Evolutionary conservation across 495 filamentous ascomycete genomes (phyloP).

Genomic region (Daldinia loculata): DNA sequence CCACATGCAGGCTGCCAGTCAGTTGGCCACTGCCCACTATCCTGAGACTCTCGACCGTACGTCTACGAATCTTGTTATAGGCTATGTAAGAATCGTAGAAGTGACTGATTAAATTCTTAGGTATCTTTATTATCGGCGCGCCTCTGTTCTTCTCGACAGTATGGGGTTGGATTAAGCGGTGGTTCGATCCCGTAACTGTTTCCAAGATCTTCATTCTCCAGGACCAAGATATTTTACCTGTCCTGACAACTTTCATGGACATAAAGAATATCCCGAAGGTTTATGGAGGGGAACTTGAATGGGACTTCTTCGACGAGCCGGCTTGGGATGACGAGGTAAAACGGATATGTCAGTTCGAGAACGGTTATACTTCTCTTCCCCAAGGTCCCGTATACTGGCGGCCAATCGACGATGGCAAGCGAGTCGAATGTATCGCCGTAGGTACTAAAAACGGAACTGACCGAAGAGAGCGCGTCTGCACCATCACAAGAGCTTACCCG

Average conservation of each 20-base stretch:
- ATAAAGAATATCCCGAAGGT: conserved; percentile 78
- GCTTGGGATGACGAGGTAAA: conserved; percentile 58
- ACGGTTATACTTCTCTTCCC: conserved; percentile 56
- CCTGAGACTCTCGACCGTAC: conserved; percentile 85
- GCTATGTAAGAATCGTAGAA: background rate
- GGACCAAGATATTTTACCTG: conserved; percentile 72
- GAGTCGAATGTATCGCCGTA: conserved; percentile 56
- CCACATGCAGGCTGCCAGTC: conserved; percentile 90
- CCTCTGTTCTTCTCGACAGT: conserved; percentile 92
- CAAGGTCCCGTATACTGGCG: conserved; percentile 60
- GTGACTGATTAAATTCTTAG: background rate
- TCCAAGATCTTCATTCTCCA: conserved; percentile 92
- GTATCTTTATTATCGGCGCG: conserved; percentile 78
- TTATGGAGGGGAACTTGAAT: conserved; percentile 86
- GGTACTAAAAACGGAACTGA: conserved; percentile 50
- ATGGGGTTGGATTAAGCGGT: conserved; percentile 94
- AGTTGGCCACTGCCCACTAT: conserved; percentile 89
- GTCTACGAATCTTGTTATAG: conserved; percentile 37
- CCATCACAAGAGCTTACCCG: conserved; percentile 51
- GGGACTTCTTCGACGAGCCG: conserved; percentile 79
- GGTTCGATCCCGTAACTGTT: conserved; percentile 93
- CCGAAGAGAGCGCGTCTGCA: conserved; percentile 54
- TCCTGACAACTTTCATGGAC: conserved; percentile 83
- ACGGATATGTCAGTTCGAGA: conserved; percentile 52
- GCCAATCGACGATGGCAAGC: conserved; percentile 50